Evolutionary conservation across 2,329 filamentous ascomycete species (phyloP).

Genomic region (Knufia petricola): DNA sequence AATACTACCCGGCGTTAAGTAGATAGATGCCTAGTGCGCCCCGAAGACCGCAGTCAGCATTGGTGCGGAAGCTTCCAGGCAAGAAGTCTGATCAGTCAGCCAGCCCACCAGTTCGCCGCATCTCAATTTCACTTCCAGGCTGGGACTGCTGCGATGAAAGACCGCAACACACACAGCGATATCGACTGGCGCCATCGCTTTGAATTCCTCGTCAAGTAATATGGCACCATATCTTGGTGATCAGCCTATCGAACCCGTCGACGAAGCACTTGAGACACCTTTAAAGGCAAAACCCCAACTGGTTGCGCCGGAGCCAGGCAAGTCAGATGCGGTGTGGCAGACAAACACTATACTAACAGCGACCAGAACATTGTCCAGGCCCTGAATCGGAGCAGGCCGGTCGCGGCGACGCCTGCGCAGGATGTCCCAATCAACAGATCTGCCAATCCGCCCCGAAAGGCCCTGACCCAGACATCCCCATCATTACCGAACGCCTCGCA

Average conservation of each 20-base stretch:
- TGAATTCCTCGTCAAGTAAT: neutral
- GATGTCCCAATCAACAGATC: constrained; percentile 91
- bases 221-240: constrained; percentile 81
- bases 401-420: constrained; percentile 71
- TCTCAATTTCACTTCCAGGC: neutral
- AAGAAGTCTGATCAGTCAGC: neutral
- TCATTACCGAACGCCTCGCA: constrained; percentile 74
- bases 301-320: constrained; percentile 79
- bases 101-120: constrained; percentile 1
- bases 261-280: constrained; percentile 65
- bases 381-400: constrained; percentile 50
- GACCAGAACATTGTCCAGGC: constrained; percentile 77
- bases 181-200: neutral
- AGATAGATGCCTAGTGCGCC: no score
- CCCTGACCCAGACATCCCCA: constrained; percentile 83
- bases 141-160: neutral
- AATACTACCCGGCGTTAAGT: no score
- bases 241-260: constrained; percentile 37
- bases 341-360: constrained; percentile 2
- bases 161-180: neutral
- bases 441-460: constrained; percentile 92
- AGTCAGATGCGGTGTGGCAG: constrained; percentile 11
- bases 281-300: constrained; percentile 72
- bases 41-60: no score
- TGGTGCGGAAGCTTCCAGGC: no score